Conservation (phyloP, 2,329 filamentous ascomycete species). For the Arthrobotrys sphaeroides region DNA sequence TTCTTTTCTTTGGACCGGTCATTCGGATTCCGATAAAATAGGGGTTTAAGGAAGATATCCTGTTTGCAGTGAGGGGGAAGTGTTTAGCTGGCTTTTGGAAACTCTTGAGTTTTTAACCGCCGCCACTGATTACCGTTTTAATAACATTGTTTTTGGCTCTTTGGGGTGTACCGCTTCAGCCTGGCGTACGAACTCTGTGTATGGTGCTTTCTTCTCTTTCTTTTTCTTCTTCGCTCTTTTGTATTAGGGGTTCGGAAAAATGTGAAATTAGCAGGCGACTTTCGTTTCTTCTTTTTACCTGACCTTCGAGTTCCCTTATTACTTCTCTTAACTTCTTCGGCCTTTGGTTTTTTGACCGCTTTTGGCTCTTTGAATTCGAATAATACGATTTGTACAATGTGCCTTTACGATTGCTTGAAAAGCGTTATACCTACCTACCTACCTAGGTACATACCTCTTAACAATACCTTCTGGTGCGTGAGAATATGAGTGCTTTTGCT, state of each 20-base stretch:
- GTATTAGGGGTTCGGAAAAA: slow-evolving; percentile 4
- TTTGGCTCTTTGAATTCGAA: no score
- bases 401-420: no score
- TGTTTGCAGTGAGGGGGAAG: background rate
- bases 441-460: no score
- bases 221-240: slow-evolving; percentile 9
- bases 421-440: no score
- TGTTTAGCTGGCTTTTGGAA: background rate
- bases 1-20: no score
- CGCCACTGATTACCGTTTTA: slow-evolving; percentile 4
- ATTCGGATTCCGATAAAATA: background rate
- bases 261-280: slow-evolving; percentile 33
- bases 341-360: no score
- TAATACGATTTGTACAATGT: no score
- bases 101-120: background rate
- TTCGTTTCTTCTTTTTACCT: slow-evolving; percentile 9
- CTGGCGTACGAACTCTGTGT: slow-evolving; percentile 20
- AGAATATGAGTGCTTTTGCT: no score
- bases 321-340: slow-evolving; percentile 4
- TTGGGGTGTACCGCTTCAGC: slow-evolving; percentile 15
- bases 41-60: background rate
- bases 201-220: slow-evolving; percentile 4
- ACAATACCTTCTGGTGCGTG: no score
- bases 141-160: slow-evolving; percentile 9
- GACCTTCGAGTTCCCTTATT: slow-evolving; percentile 21